A percentile compares a stretch with the other conserved stretches of the same genome.
Conservation (phyloP, 441 rosid species). For the Sinapis alba region DNA sequence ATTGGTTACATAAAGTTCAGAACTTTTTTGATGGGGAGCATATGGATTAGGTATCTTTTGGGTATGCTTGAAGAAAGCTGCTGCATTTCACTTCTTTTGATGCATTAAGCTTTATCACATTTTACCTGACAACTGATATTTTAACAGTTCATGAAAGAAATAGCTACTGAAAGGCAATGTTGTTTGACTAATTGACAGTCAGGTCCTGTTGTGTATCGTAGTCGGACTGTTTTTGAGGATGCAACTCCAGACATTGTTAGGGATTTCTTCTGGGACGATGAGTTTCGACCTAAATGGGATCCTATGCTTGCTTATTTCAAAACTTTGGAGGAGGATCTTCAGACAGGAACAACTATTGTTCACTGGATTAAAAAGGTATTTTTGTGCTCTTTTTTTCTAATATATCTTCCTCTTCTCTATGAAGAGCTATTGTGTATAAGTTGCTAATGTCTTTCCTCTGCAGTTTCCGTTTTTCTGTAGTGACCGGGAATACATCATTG, state of each 20-base stretch:
- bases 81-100: neutral
- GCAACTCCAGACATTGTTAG: slow-evolving; percentile 79
- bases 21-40: neutral
- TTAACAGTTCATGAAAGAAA: no score
- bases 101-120: neutral
- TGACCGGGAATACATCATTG: slow-evolving; percentile 89
- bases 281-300: slow-evolving; percentile 95
- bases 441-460: slow-evolving; percentile 33
- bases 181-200: slow-evolving; percentile 56
- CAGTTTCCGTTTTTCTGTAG: slow-evolving; percentile 98
- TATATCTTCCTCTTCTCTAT: neutral
- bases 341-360: slow-evolving; percentile 65
- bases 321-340: slow-evolving; percentile 70
- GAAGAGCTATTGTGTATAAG: slow-evolving; percentile 18
- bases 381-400: slow-evolving; percentile 11
- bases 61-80: neutral
- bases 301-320: slow-evolving; percentile 79
- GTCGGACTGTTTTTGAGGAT: slow-evolving; percentile 90
- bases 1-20: neutral
- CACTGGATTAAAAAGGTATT: slow-evolving; percentile 87
- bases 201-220: slow-evolving; percentile 66
- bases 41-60: neutral
- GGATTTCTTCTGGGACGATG: slow-evolving; percentile 99
- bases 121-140: neutral
- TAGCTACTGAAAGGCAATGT: slow-evolving; percentile 33